phyloP scores from a whole-genome alignment of 1,284 basidiomycete species.

The Melampsora larici-populina region DNA sequence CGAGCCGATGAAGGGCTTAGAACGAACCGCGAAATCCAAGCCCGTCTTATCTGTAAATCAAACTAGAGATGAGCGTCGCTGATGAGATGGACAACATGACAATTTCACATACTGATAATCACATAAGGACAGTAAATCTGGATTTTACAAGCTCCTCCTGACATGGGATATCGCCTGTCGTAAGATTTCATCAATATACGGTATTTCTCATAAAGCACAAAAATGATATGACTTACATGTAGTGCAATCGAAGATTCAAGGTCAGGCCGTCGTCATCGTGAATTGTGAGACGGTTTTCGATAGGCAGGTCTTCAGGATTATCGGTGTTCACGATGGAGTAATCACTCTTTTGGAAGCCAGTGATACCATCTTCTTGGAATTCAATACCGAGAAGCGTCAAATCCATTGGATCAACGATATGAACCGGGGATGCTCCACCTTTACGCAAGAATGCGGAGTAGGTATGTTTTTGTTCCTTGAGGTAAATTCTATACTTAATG shows the following conservation, averaged over 20 bases:
- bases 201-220: constrained; percentile 58
- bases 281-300: constrained; percentile 36
- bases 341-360: constrained; percentile 56
- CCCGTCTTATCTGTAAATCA: constrained; percentile 70
- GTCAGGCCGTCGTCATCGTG: constrained; percentile 37
- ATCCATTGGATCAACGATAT: constrained; percentile 92
- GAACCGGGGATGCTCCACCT: constrained; percentile 93
- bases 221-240: constrained; percentile 9
- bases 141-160: constrained; percentile 96
- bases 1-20: constrained; percentile 69
- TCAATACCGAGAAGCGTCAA: constrained; percentile 86
- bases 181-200: neutral
- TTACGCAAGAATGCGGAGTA: constrained; percentile 82
- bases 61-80: neutral
- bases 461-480: constrained; percentile 85
- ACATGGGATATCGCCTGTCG: constrained; percentile 65
- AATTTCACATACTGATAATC: constrained; percentile 61
- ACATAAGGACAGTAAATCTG: constrained; percentile 93
- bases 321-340: constrained; percentile 42
- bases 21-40: constrained; percentile 73
- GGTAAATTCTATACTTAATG: constrained; percentile 87
- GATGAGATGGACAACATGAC: neutral
- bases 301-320: constrained; percentile 43
- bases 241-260: constrained; percentile 35
- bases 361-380: constrained; percentile 77